phyloP scores from a whole-genome alignment of 768 basidiomycete species.

The Ephemerocybe angulata region DNA sequence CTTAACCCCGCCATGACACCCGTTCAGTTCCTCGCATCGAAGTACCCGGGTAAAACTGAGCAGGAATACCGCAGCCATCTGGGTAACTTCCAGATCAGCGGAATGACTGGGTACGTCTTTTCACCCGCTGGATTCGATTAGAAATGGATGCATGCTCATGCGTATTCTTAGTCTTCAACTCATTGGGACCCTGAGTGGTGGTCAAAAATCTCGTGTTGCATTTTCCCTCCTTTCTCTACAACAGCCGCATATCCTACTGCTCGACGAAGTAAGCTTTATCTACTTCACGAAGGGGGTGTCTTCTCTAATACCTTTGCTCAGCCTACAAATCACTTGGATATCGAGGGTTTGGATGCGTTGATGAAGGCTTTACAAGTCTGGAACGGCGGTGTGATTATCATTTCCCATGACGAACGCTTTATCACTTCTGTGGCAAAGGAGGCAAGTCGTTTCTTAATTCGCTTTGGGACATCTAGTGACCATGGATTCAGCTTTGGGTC shows the following conservation, averaged over 20 bases:
- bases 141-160: no score
- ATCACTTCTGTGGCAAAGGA: slow-evolving; percentile 87
- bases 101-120: slow-evolving; percentile 82
- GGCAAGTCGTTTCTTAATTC: slow-evolving; percentile 37
- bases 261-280: slow-evolving; percentile 76
- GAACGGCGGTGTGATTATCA: slow-evolving; percentile 91
- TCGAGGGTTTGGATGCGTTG: slow-evolving; percentile 94
- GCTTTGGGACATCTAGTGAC: slow-evolving; percentile 6
- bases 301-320: slow-evolving; percentile 21
- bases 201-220: slow-evolving; percentile 94
- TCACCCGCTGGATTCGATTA: no score
- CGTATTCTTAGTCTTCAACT: slow-evolving; percentile 59
- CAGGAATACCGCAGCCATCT: slow-evolving; percentile 95
- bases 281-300: no score
- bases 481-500: slow-evolving; percentile 73
- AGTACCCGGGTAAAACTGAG: slow-evolving; percentile 91
- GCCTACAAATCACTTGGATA: slow-evolving; percentile 96
- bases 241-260: slow-evolving; percentile 85
- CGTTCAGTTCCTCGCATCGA: slow-evolving; percentile 88
- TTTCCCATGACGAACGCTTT: slow-evolving; percentile 94
- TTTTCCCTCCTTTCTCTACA: slow-evolving; percentile 85
- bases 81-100: slow-evolving; percentile 96
- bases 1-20: slow-evolving; percentile 83
- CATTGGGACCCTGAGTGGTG: slow-evolving; percentile 91
- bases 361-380: slow-evolving; percentile 77